Conservation (phyloP, 371 early-diverging fungal genomes). For the Gilbertella persicaria region DNA sequence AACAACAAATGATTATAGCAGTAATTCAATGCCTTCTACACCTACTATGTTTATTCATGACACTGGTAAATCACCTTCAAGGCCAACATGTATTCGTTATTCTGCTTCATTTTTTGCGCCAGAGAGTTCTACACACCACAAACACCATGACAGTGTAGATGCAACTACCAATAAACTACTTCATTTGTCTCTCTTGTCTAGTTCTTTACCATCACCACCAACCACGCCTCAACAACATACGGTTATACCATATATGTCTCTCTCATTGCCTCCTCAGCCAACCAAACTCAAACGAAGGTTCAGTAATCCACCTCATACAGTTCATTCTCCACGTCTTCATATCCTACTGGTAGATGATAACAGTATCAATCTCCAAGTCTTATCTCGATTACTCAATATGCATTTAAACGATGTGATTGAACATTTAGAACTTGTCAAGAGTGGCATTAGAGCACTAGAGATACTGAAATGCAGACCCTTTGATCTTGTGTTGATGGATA, state of each 20-base stretch:
- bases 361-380: conserved; percentile 55
- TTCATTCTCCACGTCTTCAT: conserved; percentile 10
- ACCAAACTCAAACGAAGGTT: conserved; percentile 14
- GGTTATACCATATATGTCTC: conserved; percentile 9
- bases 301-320: conserved; percentile 11
- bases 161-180: background rate
- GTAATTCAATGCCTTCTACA: conserved; percentile 6
- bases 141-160: background rate
- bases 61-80: conserved; percentile 11
- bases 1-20: background rate
- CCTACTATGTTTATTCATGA: conserved; percentile 20
- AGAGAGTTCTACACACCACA: too few species aligned
- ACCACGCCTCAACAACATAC: conserved; percentile 1
- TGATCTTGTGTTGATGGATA: conserved; percentile 66
- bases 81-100: conserved; percentile 21
- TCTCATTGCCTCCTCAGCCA: conserved; percentile 7
- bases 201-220: conserved; percentile 25
- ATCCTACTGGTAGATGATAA: conserved; percentile 64
- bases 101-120: conserved; percentile 18
- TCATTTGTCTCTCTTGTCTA: conserved; percentile 6
- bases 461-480: conserved; percentile 42
- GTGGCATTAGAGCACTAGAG: conserved; percentile 50
- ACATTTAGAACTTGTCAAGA: conserved; percentile 44
- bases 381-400: conserved; percentile 51
- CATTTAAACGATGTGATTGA: conserved; percentile 52